Percentiles rank a stretch among this genome's conserved stretches.
Evolutionary conservation across 2,329 filamentous ascomycete species (phyloP).

Genomic region (Fusarium poae): DNA sequence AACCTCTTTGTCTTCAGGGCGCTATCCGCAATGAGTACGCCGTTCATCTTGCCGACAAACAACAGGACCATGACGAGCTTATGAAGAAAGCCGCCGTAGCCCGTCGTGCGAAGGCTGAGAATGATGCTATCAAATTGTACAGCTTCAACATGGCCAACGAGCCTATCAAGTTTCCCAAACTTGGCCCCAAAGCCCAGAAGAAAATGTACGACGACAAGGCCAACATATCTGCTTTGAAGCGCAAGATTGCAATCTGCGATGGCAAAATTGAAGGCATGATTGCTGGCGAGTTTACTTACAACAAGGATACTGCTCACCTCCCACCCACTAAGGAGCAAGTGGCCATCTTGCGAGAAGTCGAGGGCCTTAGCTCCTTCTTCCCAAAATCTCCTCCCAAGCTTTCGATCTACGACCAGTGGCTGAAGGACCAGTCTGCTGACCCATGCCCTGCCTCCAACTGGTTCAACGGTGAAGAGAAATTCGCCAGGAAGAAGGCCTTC

Average conservation of each 20-base stretch:
- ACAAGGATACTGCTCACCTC: conserved; percentile 29
- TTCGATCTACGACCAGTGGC: conserved; percentile 16
- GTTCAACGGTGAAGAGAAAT: conserved; percentile 6
- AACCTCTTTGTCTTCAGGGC: conserved; percentile 16
- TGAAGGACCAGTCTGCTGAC: conserved; percentile 8
- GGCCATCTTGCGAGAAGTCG: conserved; percentile 25
- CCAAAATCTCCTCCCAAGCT: background rate
- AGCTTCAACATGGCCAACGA: background rate
- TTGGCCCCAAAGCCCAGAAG: background rate
- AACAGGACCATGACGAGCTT: background rate
- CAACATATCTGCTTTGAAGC: conserved; percentile 16
- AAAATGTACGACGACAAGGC: conserved; percentile 22
- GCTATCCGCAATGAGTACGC: conserved; percentile 18
- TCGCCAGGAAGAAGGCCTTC: conserved; percentile 26
- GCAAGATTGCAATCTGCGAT: conserved; percentile 33
- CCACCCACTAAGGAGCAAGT: conserved; percentile 31
- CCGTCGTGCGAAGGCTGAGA: background rate
- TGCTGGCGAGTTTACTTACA: conserved; percentile 37
- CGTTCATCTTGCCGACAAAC: background rate
- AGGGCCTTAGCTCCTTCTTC: conserved; percentile 6
- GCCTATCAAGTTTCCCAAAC: background rate
- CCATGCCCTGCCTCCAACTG: conserved; percentile 9
- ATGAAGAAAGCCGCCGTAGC: background rate
- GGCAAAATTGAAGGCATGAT: conserved; percentile 35
- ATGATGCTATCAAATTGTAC: background rate